Conservation (phyloP, 352 stramenopile species). For the Phytophthora nicotianae region DNA sequence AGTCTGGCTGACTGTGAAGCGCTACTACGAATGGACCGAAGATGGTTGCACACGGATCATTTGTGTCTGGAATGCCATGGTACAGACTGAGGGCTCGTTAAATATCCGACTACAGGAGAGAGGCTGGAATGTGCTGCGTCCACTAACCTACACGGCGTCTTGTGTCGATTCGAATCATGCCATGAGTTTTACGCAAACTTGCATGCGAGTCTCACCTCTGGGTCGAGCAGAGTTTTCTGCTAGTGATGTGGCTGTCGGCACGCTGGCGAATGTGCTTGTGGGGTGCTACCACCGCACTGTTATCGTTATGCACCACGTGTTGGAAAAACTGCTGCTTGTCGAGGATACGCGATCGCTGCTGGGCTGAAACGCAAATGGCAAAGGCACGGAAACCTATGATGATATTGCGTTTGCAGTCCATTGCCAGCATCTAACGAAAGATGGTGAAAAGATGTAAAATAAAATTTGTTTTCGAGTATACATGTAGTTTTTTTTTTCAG, state of each 20-base stretch:
- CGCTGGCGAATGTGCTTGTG: slow-evolving; percentile 34
- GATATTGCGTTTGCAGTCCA: slow-evolving; percentile 1
- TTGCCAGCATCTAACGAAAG: slow-evolving; percentile 22
- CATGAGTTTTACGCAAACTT: slow-evolving; percentile 40
- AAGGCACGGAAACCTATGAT: too few relatives aligned
- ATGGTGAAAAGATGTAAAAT: slow-evolving; percentile 36
- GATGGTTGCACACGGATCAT: slow-evolving; percentile 25
- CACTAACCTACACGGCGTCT: slow-evolving; percentile 19
- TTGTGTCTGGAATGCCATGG: slow-evolving; percentile 6
- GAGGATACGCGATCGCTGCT: slow-evolving; percentile 27
- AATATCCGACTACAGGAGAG: slow-evolving; percentile 38
- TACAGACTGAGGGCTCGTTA: slow-evolving; percentile 36
- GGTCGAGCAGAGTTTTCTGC: slow-evolving; percentile 16
- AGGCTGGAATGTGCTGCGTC: slow-evolving; percentile 38
- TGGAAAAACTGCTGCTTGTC: slow-evolving; percentile 37
- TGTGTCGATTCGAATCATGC: slow-evolving; percentile 15
- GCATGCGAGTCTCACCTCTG: slow-evolving; percentile 29
- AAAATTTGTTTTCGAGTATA: slow-evolving; percentile 4
- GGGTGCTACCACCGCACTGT: slow-evolving; percentile 40
- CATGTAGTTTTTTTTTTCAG: too few relatives aligned
- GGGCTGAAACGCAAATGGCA: slow-evolving; percentile 33
- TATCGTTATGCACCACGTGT: slow-evolving; percentile 37
- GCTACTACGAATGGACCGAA: slow-evolving; percentile 5
- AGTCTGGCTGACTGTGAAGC: slow-evolving; percentile 2
- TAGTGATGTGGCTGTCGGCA: slow-evolving; percentile 29